phyloP scores from a whole-genome alignment of 257 asterid genomes.

The Rubia yunnanensis region DNA sequence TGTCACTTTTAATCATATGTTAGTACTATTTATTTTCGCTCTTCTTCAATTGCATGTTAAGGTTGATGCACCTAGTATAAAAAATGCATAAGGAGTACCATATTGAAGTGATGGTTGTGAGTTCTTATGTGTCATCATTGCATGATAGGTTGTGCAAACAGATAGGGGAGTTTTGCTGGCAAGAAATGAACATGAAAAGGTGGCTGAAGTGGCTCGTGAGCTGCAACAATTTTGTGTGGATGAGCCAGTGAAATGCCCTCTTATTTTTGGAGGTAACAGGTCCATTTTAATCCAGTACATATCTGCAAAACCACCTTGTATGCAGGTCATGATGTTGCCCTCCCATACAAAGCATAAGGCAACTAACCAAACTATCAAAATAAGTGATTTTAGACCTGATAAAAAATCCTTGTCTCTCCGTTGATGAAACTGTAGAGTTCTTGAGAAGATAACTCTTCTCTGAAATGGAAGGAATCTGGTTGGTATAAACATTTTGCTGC shows the following conservation, averaged over 20 bases:
- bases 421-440: too few species aligned
- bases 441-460: too few species aligned
- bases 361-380: neutral
- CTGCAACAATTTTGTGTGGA: slow-evolving; percentile 53
- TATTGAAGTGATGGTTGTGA: neutral
- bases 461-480: too few species aligned
- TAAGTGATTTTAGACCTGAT: too few species aligned
- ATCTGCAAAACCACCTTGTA: neutral
- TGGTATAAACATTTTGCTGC: too few species aligned
- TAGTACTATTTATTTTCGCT: neutral
- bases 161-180: slow-evolving; percentile 65
- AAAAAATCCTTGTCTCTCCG: too few species aligned
- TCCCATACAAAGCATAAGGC: neutral
- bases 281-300: neutral
- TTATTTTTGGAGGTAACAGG: slow-evolving; percentile 76
- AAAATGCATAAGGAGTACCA: neutral
- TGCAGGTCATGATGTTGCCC: neutral
- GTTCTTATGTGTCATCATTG: neutral
- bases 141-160: slow-evolving; percentile 45
- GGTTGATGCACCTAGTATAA: neutral
- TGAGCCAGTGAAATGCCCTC: slow-evolving; percentile 82
- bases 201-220: slow-evolving; percentile 56
- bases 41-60: neutral
- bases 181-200: slow-evolving; percentile 52
- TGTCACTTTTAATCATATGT: too few species aligned